Base-by-base conservation (phyloP, 2,329 filamentous ascomycete species). In the Colletotrichum sp. region DNA sequence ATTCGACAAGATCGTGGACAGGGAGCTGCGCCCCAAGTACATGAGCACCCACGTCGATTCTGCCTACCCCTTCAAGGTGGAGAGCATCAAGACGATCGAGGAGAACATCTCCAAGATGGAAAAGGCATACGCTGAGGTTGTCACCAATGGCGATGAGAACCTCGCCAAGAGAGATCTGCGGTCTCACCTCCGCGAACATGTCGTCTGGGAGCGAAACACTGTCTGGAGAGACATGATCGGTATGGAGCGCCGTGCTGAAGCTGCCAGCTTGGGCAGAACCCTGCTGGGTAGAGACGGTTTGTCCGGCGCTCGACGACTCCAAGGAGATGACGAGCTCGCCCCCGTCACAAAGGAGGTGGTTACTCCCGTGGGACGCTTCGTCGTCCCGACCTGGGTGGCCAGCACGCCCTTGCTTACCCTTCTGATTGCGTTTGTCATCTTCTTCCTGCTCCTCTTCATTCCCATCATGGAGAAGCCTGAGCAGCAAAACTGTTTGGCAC, bases 181-280 rank as follows among this genome's bases (percentile, higher is more conserved):
- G 70, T 92, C 98, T 34, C 96, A 99, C 82, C 90, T 99, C 30
- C 90, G 97, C 73, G 98, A 99, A 85, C 97, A 99, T 84, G 96
- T 99, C 24, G 96, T 99, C 1, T 99, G 97, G 98, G 98, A 99
- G 84, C 92, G 97, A 73, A 99, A 99, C 83, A 99, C 97, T 0
- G 97, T 99, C 21, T 99, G 97, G 97, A 90, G 98, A 86, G 97
- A 99, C 81, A 97, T 99, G 92, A 99, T 99, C 83, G 97, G 96
- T 69, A 96, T 99, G 80, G 98, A 99, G 87, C 91, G 97, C 26
- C 96, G 98, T 82, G 95, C 95, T 2, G 96, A 99, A 85, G 98
- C 97, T 10, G 96, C 96, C 10, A 97, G 96, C 80, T 90, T 99
- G 78, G 97, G 97, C 26, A 92, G 94, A 78, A 95, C 95, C 1